A percentile compares a stretch with the other conserved stretches of the same genome.
Evolutionary conservation across 139 green algal genomes (phyloP).

Genomic region (Coelastrella sp.): DNA sequence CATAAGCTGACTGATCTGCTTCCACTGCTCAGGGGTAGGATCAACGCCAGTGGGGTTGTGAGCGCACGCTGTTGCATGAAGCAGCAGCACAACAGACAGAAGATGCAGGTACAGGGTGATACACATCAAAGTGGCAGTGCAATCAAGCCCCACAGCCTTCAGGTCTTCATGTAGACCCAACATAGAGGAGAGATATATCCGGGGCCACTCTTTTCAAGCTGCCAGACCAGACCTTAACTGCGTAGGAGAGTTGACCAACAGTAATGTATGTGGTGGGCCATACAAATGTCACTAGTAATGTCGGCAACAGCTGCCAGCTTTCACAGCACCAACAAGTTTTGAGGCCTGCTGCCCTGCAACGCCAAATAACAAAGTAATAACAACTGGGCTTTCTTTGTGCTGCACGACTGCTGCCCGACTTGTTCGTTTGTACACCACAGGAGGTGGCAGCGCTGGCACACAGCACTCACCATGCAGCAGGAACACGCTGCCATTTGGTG

Average conservation of each 20-base stretch:
- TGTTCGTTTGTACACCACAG: background rate
- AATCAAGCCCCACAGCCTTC: too few relatives aligned
- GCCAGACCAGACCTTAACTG: too few relatives aligned
- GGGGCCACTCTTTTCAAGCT: too few relatives aligned
- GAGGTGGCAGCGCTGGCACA: background rate
- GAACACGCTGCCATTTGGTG: constrained; percentile 80
- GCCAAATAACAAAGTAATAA: too few relatives aligned
- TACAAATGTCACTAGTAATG: too few relatives aligned
- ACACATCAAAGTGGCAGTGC: background rate
- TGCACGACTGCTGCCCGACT: too few relatives aligned
- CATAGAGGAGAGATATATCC: too few relatives aligned
- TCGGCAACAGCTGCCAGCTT: background rate
- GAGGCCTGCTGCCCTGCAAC: too few relatives aligned
- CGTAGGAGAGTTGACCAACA: too few relatives aligned
- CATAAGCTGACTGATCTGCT: constrained; percentile 73
- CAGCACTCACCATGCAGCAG: constrained; percentile 81
- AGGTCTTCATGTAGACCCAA: too few relatives aligned
- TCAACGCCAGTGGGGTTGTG: constrained; percentile 97
- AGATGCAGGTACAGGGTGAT: background rate
- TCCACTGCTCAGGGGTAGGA: constrained; percentile 90
- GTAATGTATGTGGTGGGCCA: too few relatives aligned
- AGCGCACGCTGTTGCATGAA: constrained; percentile 66
- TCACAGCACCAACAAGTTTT: background rate
- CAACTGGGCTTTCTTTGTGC: too few relatives aligned
- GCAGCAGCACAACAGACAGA: background rate